phyloP scores from a whole-genome alignment of 768 basidiomycete species.

The Agaricus subrufescens region DNA sequence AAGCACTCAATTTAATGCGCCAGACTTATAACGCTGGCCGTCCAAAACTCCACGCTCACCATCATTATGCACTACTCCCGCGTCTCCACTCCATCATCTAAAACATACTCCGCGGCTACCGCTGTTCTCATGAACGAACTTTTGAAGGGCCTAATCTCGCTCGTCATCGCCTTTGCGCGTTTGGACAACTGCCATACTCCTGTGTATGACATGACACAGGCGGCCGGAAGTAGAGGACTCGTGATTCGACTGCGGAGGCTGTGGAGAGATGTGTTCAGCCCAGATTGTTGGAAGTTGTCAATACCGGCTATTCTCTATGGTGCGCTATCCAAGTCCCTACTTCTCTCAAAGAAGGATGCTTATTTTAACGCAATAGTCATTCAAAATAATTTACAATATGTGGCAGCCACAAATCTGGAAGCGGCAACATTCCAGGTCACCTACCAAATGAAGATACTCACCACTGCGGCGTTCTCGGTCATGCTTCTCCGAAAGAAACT shows the following conservation, averaged over 20 bases:
- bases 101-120: constrained; percentile 86
- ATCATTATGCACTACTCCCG: constrained; percentile 98
- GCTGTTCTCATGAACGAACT: constrained; percentile 95
- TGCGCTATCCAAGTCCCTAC: constrained; percentile 15
- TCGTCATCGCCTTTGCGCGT: constrained; percentile 75
- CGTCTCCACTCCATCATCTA: constrained; percentile 68
- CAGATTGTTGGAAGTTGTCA: constrained; percentile 95
- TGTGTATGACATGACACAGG: constrained; percentile 23
- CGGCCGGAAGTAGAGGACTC: constrained; percentile 13
- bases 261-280: constrained; percentile 70
- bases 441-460: constrained; percentile 97
- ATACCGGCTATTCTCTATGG: constrained; percentile 95
- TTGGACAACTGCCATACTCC: constrained; percentile 33
- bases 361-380: constrained; percentile 41
- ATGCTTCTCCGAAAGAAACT: constrained; percentile 75
- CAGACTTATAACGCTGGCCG: constrained; percentile 78
- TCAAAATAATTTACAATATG: constrained; percentile 94
- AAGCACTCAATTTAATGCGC: constrained; percentile 3
- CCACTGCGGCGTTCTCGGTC: constrained; percentile 88
- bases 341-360: neutral
- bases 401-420: constrained; percentile 89
- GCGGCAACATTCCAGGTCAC: constrained; percentile 96
- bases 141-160: constrained; percentile 85
- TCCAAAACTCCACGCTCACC: constrained; percentile 88
- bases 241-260: constrained; percentile 38